phyloP scores from a whole-genome alignment of 768 basidiomycete genomes.

The Naganishia onofrii region DNA sequence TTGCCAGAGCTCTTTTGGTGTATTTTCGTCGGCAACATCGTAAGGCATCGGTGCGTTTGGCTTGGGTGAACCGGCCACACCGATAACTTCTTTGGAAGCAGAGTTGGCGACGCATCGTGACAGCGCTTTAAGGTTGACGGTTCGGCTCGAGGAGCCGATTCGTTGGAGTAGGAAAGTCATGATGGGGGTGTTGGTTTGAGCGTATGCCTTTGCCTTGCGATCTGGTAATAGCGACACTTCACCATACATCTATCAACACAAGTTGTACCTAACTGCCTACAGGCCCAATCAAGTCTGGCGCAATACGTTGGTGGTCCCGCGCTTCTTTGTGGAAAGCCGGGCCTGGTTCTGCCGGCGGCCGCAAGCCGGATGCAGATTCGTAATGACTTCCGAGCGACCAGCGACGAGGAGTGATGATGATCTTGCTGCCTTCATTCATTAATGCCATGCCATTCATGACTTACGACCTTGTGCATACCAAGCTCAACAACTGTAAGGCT shows the following conservation, averaged over 20 bases:
- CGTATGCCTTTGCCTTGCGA: neutral
- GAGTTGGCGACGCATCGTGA: conserved; percentile 19
- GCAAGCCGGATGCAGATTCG: conserved; percentile 16
- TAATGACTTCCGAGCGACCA: conserved; percentile 6
- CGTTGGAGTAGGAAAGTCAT: conserved; percentile 17
- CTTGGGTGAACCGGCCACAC: conserved; percentile 17
- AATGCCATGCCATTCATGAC: neutral
- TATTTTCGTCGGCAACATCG: conserved; percentile 17
- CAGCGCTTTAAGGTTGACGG: neutral
- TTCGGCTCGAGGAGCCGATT: conserved; percentile 17
- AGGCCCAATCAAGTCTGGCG: conserved; percentile 22
- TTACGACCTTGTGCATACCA: neutral
- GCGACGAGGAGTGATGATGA: too few relatives aligned
- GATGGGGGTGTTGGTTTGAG: too few relatives aligned
- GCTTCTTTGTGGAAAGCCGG: neutral
- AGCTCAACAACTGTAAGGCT: neutral
- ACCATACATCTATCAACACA: neutral
- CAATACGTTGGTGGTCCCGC: conserved; percentile 5
- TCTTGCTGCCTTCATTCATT: too few relatives aligned
- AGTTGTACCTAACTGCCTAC: neutral
- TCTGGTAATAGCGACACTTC: neutral
- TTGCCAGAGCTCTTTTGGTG: conserved; percentile 56
- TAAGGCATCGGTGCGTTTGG: conserved; percentile 22
- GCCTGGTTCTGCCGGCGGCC: neutral
- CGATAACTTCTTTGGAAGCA: conserved; percentile 17